phyloP scores from a whole-genome alignment of 192 early-diverging fungal species.

The Dimargaris xerosporica region DNA sequence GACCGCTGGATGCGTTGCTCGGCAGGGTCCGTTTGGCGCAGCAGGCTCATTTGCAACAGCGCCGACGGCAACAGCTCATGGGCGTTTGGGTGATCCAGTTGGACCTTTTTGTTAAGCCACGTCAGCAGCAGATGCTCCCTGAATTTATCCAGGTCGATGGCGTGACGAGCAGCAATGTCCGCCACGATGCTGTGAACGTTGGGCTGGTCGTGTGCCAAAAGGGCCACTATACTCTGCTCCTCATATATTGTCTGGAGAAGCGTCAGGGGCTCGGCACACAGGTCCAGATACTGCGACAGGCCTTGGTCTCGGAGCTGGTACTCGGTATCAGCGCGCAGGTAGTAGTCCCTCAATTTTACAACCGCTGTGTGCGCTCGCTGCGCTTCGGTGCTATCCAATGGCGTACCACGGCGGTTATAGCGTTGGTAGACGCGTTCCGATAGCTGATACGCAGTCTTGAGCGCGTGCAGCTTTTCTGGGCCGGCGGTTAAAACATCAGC shows the following conservation, averaged over 20 bases:
- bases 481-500: conserved; percentile 41
- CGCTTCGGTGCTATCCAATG: neutral
- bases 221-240: conserved; percentile 11
- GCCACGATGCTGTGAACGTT: conserved; percentile 14
- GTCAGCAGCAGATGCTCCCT: neutral
- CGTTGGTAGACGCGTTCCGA: conserved; percentile 17
- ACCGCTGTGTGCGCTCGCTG: conserved; percentile 1
- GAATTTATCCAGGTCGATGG: conserved; percentile 24
- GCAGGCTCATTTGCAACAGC: neutral
- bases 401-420: neutral
- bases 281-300: conserved; percentile 15
- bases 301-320: conserved; percentile 18
- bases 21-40: conserved; percentile 14
- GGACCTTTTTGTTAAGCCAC: neutral
- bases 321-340: conserved; percentile 25
- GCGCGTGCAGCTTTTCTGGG: conserved; percentile 40
- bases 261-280: conserved; percentile 17
- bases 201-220: neutral
- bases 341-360: neutral
- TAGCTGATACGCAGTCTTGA: conserved; percentile 35
- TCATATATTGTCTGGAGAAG: conserved; percentile 26
- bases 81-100: neutral
- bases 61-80: conserved; percentile 18
- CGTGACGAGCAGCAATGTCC: conserved; percentile 24
- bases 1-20: conserved; percentile 29